Evolutionary conservation across 1,284 basidiomycete species (phyloP), one percentile per base, ranked within the genome.

Genomic region (Rhodotorula sp.): DNA sequence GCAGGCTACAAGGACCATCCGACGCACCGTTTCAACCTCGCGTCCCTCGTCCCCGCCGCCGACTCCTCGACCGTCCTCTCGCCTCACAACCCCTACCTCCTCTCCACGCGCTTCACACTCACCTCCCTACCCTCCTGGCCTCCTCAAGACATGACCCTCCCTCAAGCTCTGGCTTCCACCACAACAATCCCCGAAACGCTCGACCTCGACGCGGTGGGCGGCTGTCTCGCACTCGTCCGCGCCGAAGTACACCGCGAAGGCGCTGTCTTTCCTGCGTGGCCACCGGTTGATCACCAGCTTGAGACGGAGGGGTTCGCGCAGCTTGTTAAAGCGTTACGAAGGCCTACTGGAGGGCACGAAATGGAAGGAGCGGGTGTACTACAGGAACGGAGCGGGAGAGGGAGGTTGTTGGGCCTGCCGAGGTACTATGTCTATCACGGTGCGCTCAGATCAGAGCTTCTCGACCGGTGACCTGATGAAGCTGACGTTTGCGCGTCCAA

Each of bases 341-440:
- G 53, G 27, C 9, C 27, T 4, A 15, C 39, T 6, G 61, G 44
- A 4, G 13, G 3, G 27, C 48, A 52, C 3, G 59, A 49, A 3
- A 27, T 29, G n/a, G 27, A 22, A 9, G 47, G 55, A 4, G 9
- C 2, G 34, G 10, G 22, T 0, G 53, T 19, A 20, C 30, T 34
- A 34, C 6, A 24, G 15, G 15, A 20, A 34, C 5, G 11, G 24
- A n/a, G 53, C 11, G 47, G 62, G 11, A 61, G 71, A 10, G 67
- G 64, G 17, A 51, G 57, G 44, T 11, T 72, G 48, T 13, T 69
- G 0, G 71, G 71, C n/a, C 17, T 72, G 61, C 68, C 68, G 22
- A 32, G 52, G 48, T 72, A 72, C 27, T 70, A 70, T 24, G 71
- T 72, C 19, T 72, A 70, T 56, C 71, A 72, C 46, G 71, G 71